phyloP scores from a whole-genome alignment of 2,329 filamentous ascomycete genomes.

The Fusarium concolor region DNA sequence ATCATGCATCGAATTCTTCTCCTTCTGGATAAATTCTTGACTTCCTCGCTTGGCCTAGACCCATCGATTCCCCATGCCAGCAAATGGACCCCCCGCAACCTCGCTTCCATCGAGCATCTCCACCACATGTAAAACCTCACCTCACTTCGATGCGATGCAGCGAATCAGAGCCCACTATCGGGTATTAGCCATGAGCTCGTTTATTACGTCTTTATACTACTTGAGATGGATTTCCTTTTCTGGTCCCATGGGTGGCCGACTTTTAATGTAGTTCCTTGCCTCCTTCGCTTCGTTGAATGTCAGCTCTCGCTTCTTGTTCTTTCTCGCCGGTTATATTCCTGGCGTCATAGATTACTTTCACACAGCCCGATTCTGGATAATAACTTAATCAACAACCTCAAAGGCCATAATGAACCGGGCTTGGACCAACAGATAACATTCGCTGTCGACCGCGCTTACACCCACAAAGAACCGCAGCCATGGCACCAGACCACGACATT shows the following conservation, averaged over 20 bases:
- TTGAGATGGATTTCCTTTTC: slow-evolving; percentile 8
- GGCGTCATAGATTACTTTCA: slow-evolving; percentile 28
- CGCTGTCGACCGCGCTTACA: not conserved
- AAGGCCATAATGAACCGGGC: slow-evolving; percentile 26
- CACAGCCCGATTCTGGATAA: slow-evolving; percentile 6
- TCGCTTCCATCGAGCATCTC: slow-evolving; percentile 24
- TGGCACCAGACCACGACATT: slow-evolving; percentile 38
- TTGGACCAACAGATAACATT: slow-evolving; percentile 29
- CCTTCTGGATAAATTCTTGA: slow-evolving; percentile 27
- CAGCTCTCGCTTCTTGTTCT: slow-evolving; percentile 6
- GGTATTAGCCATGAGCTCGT: slow-evolving; percentile 30
- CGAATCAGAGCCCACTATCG: slow-evolving; percentile 22
- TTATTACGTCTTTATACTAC: slow-evolving; percentile 1
- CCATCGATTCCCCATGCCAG: not conserved
- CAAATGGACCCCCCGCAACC: slow-evolving; percentile 38
- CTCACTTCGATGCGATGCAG: slow-evolving; percentile 7
- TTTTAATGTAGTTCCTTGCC: not conserved
- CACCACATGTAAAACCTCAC: slow-evolving; percentile 9
- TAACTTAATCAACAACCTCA: not conserved
- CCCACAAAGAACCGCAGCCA: slow-evolving; percentile 7
- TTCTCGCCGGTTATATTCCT: not conserved
- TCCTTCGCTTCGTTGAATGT: not conserved
- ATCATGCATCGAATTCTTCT: slow-evolving; percentile 16
- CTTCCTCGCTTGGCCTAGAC: slow-evolving; percentile 5
- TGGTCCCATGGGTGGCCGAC: not conserved